Conservation (phyloP, 306 rosid species). For the Echinosophora koreensis region DNA sequence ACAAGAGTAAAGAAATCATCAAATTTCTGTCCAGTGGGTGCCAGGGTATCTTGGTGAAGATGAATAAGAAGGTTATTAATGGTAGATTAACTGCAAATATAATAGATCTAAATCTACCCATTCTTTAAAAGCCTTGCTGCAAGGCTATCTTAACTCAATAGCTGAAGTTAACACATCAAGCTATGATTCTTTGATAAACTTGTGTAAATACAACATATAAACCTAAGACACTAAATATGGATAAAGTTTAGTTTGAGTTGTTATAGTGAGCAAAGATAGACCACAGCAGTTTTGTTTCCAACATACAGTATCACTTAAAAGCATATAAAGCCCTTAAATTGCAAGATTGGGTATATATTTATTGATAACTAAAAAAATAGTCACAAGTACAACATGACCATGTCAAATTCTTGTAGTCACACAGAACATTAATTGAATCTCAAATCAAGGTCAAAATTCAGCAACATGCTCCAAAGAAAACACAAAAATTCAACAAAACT, state of each 20-base stretch:
- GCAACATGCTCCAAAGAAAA: background rate
- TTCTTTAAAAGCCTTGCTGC: background rate
- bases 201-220: background rate
- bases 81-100: background rate
- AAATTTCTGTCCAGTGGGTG: background rate
- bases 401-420: background rate
- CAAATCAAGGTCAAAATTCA: background rate
- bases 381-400: background rate
- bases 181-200: background rate
- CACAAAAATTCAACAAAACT: background rate
- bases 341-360: conserved; percentile 50
- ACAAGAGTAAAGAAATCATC: background rate
- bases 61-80: conserved; percentile 56
- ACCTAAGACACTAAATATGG: background rate
- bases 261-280: conserved; percentile 57
- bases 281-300: conserved; percentile 46
- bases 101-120: background rate
- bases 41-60: conserved; percentile 45
- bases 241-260: conserved; percentile 53
- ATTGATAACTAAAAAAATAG: background rate
- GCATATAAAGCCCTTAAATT: conserved; percentile 56
- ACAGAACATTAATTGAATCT: background rate
- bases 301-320: conserved; percentile 55
- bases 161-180: background rate
- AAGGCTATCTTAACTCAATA: too few relatives aligned